phyloP scores from a whole-genome alignment of 108 stramenopile species.

The Pseudonitzschia pungens region DNA sequence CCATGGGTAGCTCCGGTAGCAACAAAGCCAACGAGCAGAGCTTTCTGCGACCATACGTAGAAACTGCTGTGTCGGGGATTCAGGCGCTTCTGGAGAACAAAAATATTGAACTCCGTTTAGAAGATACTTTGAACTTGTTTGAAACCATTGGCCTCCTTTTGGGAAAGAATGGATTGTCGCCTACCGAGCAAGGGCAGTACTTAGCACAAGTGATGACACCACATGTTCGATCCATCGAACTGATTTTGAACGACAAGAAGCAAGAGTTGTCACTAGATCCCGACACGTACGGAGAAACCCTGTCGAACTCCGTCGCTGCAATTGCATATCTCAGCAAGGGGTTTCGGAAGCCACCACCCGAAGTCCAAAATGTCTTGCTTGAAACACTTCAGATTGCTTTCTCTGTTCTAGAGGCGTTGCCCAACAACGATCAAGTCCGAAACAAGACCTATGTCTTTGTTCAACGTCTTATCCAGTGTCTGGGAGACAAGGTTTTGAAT shows the following conservation, averaged over 20 bases:
- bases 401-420: constrained; percentile 46
- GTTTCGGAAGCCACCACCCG: constrained; percentile 52
- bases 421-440: constrained; percentile 43
- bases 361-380: constrained; percentile 60
- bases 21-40: constrained; percentile 6
- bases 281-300: constrained; percentile 43
- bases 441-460: constrained; percentile 58
- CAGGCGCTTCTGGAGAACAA: constrained; percentile 56
- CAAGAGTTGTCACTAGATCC: constrained; percentile 40
- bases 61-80: constrained; percentile 68
- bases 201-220: constrained; percentile 65
- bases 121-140: constrained; percentile 72
- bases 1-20: constrained; percentile 33
- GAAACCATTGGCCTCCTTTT: constrained; percentile 73
- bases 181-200: constrained; percentile 51
- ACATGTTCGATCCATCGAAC: constrained; percentile 63
- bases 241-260: constrained; percentile 34
- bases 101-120: constrained; percentile 42
- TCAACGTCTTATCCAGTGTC: constrained; percentile 65
- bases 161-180: constrained; percentile 64
- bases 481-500: constrained; percentile 53
- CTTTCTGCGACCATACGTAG: constrained; percentile 58
- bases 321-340: constrained; percentile 76
- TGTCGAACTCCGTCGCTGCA: constrained; percentile 60
- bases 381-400: constrained; percentile 51